Evolutionary conservation across 106 monocot species (phyloP), one percentile per base, ranked within the genome.

Genomic region (Dendrobium huoshanense): DNA sequence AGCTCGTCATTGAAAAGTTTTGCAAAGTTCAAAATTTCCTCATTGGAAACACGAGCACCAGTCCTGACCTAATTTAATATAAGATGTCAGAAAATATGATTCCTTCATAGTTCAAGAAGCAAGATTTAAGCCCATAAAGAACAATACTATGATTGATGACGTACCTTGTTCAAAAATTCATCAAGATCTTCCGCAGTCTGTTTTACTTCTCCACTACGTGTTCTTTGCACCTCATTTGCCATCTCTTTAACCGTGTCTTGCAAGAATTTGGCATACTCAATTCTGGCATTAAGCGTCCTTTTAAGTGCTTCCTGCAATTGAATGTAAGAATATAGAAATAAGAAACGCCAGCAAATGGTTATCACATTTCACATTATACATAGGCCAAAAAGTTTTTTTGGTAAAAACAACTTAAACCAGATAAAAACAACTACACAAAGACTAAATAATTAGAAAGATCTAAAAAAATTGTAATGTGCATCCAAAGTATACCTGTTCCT

Each of bases 231-330:
- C 89, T 94, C 97, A 81, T 90, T 98, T 77, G 94, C 92, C 97
- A 98, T 98, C 86, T 98, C 97, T 85, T 91, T 94, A 15, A 85
- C 92, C n/a, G 94, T 98, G 40, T 92, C 97, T 82, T 98, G 94
- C 80, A 98, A 91, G 79, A 98, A 98, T 76, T 90, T 94, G 31
- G 97, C 97, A 88, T 98, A 98, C 73, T 91, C 94, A 72, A 94
- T 98, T 85, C 94, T 87, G 77, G 97, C 97, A 88, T 89, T 89
- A 25, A 98, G 88, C 73, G 81, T 89, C 79, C 90, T 85, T 79
- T 98, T 98, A 70, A 98, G 49, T 48, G 87, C 80, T 82, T 98
- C 97, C 97, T 97, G 70, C 75, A 89, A 73, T 43, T 67, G 7
- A 41, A 18, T 33, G 4, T 27, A 31, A 70, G 70, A 33, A 9